Base-by-base conservation (phyloP, 495 filamentous ascomycete genomes). In the Penicillium robsamsonii region DNA sequence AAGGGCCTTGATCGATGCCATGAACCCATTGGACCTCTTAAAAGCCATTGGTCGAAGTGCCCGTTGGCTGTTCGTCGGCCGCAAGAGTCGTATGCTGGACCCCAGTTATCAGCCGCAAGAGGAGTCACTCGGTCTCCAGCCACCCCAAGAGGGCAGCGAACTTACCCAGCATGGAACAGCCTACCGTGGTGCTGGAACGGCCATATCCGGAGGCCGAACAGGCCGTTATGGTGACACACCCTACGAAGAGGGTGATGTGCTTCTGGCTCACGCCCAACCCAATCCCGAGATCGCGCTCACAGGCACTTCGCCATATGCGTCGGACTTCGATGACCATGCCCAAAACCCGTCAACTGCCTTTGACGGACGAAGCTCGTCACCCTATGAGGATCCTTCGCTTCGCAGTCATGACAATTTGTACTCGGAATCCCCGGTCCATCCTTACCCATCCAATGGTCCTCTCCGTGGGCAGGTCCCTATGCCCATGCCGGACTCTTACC, bases 21-120 rank as follows among this genome's bases (percentile, higher is more conserved):
- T 94, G 73, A 95, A 95, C 64, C 80, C 89, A 18, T 88, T 90
- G 82, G 92, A 96, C 65, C 78, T 96, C 38, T 62, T 92, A 52
- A 93, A 91, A 70, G 88, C 87, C 10, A 79, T 87, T 35, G 87
- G 84, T 8, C 82, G 92, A 22, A 86, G 88, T 22, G 85, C 90
- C 59, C 81, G 85, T 58, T 96, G 92, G 92, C 69, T 94, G 17
- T 83, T 91, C 44, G 84, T 91, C 10, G 90, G 92, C 35, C 77
- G 81, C 38, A 85, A 84, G 64, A 74, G 65, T 45, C 74, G 84
- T 31, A 75, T 69, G 40, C 45, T 75, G 40, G 84, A 87, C 56
- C 59, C 70, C 18, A 81, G 76, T 46, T 87, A 87, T 54, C 67
- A 66, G 42, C 61, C 52, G 13, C 61, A 58, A n/a, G 50, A 45